phyloP scores from a whole-genome alignment of 2,329 filamentous ascomycete species.

The Onygenales sp. region DNA sequence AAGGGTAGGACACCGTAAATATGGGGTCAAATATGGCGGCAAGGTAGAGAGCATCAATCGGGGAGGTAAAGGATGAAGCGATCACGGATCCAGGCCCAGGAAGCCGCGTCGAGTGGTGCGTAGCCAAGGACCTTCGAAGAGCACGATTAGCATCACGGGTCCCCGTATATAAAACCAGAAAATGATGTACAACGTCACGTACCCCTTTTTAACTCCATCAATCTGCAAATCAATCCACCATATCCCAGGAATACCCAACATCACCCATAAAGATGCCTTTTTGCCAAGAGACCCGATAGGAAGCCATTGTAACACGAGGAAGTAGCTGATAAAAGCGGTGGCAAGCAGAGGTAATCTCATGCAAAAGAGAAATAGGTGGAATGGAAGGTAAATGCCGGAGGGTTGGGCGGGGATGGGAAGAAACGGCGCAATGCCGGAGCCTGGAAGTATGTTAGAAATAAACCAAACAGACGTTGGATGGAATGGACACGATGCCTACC shows the following conservation, averaged over 20 bases:
- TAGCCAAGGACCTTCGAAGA: constrained; percentile 54
- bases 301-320: constrained; percentile 72
- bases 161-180: neutral
- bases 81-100: constrained; percentile 75
- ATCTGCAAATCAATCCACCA: constrained; percentile 99
- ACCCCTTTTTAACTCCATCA: constrained; percentile 90
- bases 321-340: constrained; percentile 59
- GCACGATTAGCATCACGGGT: neutral
- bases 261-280: constrained; percentile 78
- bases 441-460: constrained; percentile 39
- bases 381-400: constrained; percentile 52
- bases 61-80: constrained; percentile 82
- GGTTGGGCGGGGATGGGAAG: constrained; percentile 65
- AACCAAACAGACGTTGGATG: constrained; percentile 3
- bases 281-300: constrained; percentile 60
- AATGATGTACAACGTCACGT: constrained; percentile 16
- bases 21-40: constrained; percentile 93
- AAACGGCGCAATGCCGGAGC: constrained; percentile 93
- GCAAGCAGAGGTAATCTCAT: constrained; percentile 72
- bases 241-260: constrained; percentile 81
- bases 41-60: constrained; percentile 86
- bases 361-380: constrained; percentile 65
- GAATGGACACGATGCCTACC: constrained; percentile 40
- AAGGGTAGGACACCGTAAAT: constrained; percentile 78
- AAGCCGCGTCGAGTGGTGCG: constrained; percentile 62